phyloP scores from a whole-genome alignment of 257 asterid species.

The Capsicum baccatum region DNA sequence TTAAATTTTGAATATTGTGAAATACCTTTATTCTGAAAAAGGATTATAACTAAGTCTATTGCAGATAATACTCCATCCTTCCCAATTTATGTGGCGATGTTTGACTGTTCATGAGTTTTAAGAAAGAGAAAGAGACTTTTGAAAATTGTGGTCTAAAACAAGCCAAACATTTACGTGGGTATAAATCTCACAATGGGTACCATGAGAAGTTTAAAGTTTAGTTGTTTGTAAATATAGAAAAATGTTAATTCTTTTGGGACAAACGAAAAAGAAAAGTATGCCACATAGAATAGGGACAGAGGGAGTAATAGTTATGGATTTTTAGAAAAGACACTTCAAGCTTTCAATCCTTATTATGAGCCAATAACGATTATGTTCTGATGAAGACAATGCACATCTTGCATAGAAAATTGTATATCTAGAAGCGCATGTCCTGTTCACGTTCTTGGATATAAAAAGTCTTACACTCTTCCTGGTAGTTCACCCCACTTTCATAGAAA shows the following conservation, averaged over 20 bases:
- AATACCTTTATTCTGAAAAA: background rate
- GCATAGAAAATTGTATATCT: slow-evolving; percentile 2
- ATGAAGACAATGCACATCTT: slow-evolving; percentile 14
- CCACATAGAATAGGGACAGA: background rate
- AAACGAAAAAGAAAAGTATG: background rate
- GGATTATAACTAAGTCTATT: background rate
- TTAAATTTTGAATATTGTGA: slow-evolving; percentile 8
- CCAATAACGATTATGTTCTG: background rate
- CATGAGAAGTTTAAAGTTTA: slow-evolving; percentile 12
- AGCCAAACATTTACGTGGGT: background rate
- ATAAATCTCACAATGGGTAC: background rate
- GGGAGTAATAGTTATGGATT: background rate
- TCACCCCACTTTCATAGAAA: background rate
- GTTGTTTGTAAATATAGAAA: background rate
- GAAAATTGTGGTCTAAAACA: background rate
- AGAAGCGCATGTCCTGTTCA: slow-evolving; percentile 5
- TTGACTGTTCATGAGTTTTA: background rate
- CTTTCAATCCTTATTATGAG: background rate
- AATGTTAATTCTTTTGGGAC: slow-evolving; percentile 8
- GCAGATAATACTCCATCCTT: background rate
- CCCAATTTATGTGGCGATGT: background rate
- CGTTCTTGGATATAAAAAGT: background rate
- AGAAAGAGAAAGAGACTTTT: background rate
- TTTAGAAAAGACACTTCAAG: background rate
- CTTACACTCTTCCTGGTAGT: background rate